phyloP scores from a whole-genome alignment of 805 yeast species.

The Danielozyma ontarioensis region DNA sequence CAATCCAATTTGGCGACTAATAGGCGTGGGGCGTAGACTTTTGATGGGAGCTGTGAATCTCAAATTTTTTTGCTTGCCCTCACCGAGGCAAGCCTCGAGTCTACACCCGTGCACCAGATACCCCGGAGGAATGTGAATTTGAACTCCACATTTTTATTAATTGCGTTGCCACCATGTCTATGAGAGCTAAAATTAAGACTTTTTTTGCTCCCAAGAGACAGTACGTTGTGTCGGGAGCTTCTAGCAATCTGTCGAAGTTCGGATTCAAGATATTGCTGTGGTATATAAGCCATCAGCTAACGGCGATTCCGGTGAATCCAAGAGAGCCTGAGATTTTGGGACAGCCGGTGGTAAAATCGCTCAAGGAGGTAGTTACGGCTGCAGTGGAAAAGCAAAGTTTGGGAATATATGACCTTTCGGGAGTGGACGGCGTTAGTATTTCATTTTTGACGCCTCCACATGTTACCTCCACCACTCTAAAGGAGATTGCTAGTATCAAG shows the following conservation, averaged over 20 bases:
- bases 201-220: constrained; percentile 50
- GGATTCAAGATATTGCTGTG: constrained; percentile 67
- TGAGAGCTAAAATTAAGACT: constrained; percentile 30
- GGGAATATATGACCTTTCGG: constrained; percentile 18
- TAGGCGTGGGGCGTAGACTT: too few relatives aligned
- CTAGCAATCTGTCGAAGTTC: constrained; percentile 56
- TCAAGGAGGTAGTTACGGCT: constrained; percentile 23
- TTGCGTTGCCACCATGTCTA: constrained; percentile 22
- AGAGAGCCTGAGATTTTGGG: constrained; percentile 43
- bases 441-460: constrained; percentile 76
- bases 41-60: too few relatives aligned
- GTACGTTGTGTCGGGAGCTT: constrained; percentile 70
- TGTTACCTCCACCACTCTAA: constrained; percentile 38
- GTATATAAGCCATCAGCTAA: constrained; percentile 54
- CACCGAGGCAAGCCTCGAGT: too few relatives aligned
- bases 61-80: too few relatives aligned
- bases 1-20: too few relatives aligned
- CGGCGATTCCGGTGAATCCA: constrained; percentile 67
- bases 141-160: not conserved
- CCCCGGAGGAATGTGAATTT: constrained; percentile 5
- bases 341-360: constrained; percentile 28
- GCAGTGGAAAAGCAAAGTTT: constrained; percentile 12
- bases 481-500: constrained; percentile 34
- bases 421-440: constrained; percentile 45
- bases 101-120: not conserved